phyloP scores from a whole-genome alignment of 2,329 filamentous ascomycete genomes.

The Aureobasidium melanogenum region DNA sequence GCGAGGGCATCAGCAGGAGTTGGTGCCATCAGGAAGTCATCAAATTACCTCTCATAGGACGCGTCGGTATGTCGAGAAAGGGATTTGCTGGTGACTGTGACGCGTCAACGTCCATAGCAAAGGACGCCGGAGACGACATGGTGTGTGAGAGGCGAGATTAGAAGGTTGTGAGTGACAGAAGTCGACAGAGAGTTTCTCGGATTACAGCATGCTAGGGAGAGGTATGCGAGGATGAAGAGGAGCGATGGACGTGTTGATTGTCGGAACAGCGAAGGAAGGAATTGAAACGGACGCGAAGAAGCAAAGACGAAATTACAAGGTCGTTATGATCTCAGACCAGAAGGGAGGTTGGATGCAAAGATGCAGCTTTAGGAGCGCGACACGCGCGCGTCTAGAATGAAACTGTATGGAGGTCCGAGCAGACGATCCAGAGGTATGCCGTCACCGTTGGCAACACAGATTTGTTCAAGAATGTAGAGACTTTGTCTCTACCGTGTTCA shows the following conservation, averaged over 20 bases:
- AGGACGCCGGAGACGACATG: constrained; percentile 16
- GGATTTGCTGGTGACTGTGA: constrained; percentile 15
- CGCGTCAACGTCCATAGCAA: constrained; percentile 12
- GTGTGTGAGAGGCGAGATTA: neutral
- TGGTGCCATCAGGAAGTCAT: neutral
- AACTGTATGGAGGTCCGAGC: neutral
- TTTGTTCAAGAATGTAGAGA: neutral
- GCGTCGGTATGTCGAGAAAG: constrained; percentile 28
- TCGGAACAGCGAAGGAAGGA: neutral
- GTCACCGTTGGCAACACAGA: neutral
- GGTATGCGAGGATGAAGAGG: neutral
- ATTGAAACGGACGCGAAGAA: constrained; percentile 1
- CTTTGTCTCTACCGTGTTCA: neutral
- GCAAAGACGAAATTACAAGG: constrained; percentile 5
- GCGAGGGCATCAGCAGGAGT: constrained; percentile 10
- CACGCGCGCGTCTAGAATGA: neutral
- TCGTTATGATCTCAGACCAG: neutral
- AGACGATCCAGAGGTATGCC: neutral
- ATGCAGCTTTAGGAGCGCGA: neutral
- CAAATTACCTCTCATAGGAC: constrained; percentile 37
- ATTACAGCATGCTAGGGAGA: constrained; percentile 6
- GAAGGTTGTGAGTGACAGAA: neutral
- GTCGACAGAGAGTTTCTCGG: neutral
- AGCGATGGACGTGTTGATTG: neutral
- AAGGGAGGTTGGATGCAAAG: constrained; percentile 4